Base-by-base conservation (phyloP, 768 basidiomycete genomes). In the Lactifluus subvellereus region DNA sequence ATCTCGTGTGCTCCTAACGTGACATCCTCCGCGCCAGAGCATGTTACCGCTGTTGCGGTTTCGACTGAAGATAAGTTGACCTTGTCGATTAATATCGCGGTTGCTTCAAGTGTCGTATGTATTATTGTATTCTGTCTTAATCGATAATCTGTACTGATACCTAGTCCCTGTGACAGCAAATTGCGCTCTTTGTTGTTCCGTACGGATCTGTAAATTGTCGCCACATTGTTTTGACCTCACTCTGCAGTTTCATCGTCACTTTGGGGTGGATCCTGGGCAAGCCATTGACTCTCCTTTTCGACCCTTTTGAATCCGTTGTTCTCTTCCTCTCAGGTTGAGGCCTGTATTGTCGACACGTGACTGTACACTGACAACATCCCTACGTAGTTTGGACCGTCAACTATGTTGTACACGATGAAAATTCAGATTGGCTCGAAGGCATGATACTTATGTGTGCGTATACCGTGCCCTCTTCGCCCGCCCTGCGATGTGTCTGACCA, bases 61-160 rank as follows among this genome's bases (percentile, higher is more conserved):
- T 91, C 94, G 0, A 87, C 91, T 61, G 95, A 95, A 74, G 84
- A 88, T 73, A 93, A 95, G 72, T 76, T 97, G 22, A 90, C 90
- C 50, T 80, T 97, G 6, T 91, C 89, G 70, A 77, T 97, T 59
- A 87, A 89, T 30, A 90, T 96, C 20, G 91, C 94, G n/a, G 89
- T 93, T 18, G 90, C 92, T 51, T 88, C 88, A 1, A 87, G 87
- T 66, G 87, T 91, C 40, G 88, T 90, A 70, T 71, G 86, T 79
- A 18, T 7, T 47, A 27, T 49, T 6, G 49, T 51, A 14, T 51
- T 37, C 42, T 35, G 54, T 57, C 18, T 45, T n/a, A 40, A 32
- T n/a, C 35, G 18, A 18, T 67, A 37, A 37, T 40, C 20, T 9
- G 11, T 42, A 48, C 40, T 61, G 22, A 47, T n/a, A 2, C 14